Evolutionary conservation across 202 grass and related monocot species (phyloP).

Genomic region (Schoenoplectus tabernaemontani): DNA sequence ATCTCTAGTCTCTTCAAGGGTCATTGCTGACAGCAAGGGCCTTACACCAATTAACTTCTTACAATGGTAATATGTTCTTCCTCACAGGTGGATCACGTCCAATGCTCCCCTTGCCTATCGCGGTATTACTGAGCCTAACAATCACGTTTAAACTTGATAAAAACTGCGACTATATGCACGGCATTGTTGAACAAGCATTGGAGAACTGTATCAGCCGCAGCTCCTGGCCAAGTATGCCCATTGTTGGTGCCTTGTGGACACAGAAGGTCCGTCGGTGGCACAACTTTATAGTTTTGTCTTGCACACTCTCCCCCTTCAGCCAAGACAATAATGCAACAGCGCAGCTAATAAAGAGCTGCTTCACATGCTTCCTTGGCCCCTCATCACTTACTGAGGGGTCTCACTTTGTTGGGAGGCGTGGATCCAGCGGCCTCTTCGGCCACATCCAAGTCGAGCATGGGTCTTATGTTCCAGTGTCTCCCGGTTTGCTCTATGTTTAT

Average conservation of each 20-base stretch:
- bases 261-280: slow-evolving; percentile 76
- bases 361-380: slow-evolving; percentile 62
- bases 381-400: slow-evolving; percentile 18
- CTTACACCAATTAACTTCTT: neutral
- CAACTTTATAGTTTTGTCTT: slow-evolving; percentile 53
- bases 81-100: slow-evolving; percentile 40
- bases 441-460: slow-evolving; percentile 17
- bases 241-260: slow-evolving; percentile 64
- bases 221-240: slow-evolving; percentile 68
- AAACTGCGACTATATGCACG: slow-evolving; percentile 33
- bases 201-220: slow-evolving; percentile 60
- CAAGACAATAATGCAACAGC: slow-evolving; percentile 51
- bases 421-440: slow-evolving; percentile 43
- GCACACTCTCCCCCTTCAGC: slow-evolving; percentile 39
- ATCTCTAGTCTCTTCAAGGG: neutral
- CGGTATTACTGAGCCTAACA: slow-evolving; percentile 60
- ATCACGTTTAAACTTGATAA: slow-evolving; percentile 75
- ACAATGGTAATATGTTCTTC: slow-evolving; percentile 4
- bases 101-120: slow-evolving; percentile 81
- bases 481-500: slow-evolving; percentile 50
- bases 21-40: neutral
- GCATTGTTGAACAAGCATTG: slow-evolving; percentile 40
- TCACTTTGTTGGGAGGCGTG: slow-evolving; percentile 26
- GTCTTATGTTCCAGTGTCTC: slow-evolving; percentile 24
- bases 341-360: slow-evolving; percentile 76